These are phyloP conservation scores for Gamarada debralockiae DNA, from an alignment of 495 filamentous ascomycete genomes.

Conservation along the genomic window DNA sequence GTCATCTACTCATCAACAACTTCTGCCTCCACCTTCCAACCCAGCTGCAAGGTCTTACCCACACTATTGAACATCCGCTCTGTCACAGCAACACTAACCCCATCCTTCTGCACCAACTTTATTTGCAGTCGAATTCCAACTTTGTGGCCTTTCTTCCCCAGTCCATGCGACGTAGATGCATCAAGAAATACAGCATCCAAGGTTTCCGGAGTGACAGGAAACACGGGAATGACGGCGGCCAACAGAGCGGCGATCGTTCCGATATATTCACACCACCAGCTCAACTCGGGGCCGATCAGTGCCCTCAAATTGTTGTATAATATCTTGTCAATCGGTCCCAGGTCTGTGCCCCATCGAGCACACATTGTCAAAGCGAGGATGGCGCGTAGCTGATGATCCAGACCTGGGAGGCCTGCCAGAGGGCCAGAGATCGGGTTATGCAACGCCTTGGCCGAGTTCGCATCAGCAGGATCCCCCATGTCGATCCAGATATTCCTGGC, in stretches of 20 bases:
- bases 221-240: slow-evolving; percentile 12
- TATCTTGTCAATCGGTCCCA: slow-evolving; percentile 46
- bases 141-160: slow-evolving; percentile 23
- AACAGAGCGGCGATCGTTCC: slow-evolving; percentile 18
- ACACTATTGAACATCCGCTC: slow-evolving; percentile 20
- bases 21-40: slow-evolving; percentile 22
- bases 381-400: slow-evolving; percentile 67
- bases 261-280: slow-evolving; percentile 27
- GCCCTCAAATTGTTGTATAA: slow-evolving; percentile 34
- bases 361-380: slow-evolving; percentile 70
- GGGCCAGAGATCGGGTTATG: slow-evolving; percentile 67
- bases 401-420: slow-evolving; percentile 61
- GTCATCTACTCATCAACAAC: slow-evolving; percentile 9
- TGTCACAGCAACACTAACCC: not conserved
- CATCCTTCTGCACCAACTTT: not conserved
- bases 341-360: slow-evolving; percentile 68
- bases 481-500: slow-evolving; percentile 42
- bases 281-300: slow-evolving; percentile 16
- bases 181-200: slow-evolving; percentile 3
- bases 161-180: slow-evolving; percentile 1
- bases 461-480: slow-evolving; percentile 36
- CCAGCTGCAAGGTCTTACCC: slow-evolving; percentile 17
- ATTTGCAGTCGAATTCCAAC: slow-evolving; percentile 19
- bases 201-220: slow-evolving; percentile 2
- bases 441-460: slow-evolving; percentile 64